Evolutionary conservation across 805 yeast genomes (phyloP), one percentile per base, ranked within the genome.

Genomic region (Cyberlindnera samutprakarnensis): DNA sequence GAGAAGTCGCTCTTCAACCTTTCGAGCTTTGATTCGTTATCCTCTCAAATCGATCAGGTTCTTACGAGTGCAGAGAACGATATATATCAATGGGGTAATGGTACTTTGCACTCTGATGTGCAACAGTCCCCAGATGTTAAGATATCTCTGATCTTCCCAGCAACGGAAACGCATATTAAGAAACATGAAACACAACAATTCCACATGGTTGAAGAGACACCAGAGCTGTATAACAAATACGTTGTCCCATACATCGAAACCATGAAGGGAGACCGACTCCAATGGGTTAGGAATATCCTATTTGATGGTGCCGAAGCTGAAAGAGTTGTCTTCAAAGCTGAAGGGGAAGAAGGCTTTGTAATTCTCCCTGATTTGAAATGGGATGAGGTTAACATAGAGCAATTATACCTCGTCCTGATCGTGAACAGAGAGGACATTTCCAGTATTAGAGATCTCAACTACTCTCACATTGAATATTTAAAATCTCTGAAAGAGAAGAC

Each of bases 331-430:
- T 69, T 66, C 44, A 75, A 79, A 31, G 48, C 52, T 11, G 50
- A 53, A 9, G 48, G 56, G 10, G 42, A 47, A 0, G 53, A 51
- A 26, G 87, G 88, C 14, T 85, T 83, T 49, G 74, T 87, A 5
- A 57, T 92, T 28, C 63, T 88, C 25, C 97, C 97, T 1, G 96
- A 90, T 56, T 84, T 90, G 94, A 88, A 88, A 53, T 92, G 98
- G 98, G 96, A 90, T 53, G 77, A 82, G 4, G 60, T 66, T 30
- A 74, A 75, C 18, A 43, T 79, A 51, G 84, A 75, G 17, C 57
- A 90, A 4, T 59, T 92, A 34, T 87, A 92, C 52, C 59, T 90
- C 43, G 78, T 84, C 32, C 81, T 83, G 7, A 78, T 90, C 37
- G 88, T 80, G 4, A 71, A 70, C 39, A 63, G 90, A 33, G 64